Base-by-base conservation (phyloP, 2,329 filamentous ascomycete genomes). In the Clarireedia hainanense region DNA sequence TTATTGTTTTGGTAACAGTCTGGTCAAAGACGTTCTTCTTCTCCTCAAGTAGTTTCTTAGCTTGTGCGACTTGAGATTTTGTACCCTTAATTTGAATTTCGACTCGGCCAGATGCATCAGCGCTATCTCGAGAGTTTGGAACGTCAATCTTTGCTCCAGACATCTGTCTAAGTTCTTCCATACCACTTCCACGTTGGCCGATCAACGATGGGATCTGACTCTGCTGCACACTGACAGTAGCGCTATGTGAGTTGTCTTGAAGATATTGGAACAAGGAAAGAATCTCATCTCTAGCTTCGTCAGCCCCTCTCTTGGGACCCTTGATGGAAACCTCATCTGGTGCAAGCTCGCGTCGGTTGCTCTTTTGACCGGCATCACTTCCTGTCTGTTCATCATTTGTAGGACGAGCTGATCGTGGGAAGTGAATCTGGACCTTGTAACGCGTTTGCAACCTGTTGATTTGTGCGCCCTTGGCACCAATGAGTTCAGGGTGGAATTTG, bases 401-500 rank as follows among this genome's bases (percentile, higher is more conserved):
- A 49, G 79, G 76, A 69, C 91, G 89, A 42, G 75, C 75, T 6
- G 78, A 77, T 53, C 79, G 79, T 10, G 94, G 94, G 77, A 99
- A 99, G 74, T 96, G 92, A 65, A 99, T 94, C 60, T 91, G 85
- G 43, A 99, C 94, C 68, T 88, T 86, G 77, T 99, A 96, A 47
- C 91, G 87, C 55, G 86, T 89, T 73, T 99, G 91, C 24, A 99
- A 81, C 63, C 89, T 86, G 74, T 94, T 94, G 68, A 99, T 92
- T 69, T 95, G 89, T 67, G 79, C 83, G 58, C 94, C 94, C 66
- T 89, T 86, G 20, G 89, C 81, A 49, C 94, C 94, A 65, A 99
- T 99, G 55, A 99, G 79, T 70, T 96, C 91, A 58, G 90, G 83
- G 73, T 99, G 94, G 73, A 88, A 97, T 74, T 96, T 90, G 55